Evolutionary conservation across 345 rosid genomes (phyloP), one percentile per base, ranked within the genome.

Genomic region (Ailanthus altissimus): DNA sequence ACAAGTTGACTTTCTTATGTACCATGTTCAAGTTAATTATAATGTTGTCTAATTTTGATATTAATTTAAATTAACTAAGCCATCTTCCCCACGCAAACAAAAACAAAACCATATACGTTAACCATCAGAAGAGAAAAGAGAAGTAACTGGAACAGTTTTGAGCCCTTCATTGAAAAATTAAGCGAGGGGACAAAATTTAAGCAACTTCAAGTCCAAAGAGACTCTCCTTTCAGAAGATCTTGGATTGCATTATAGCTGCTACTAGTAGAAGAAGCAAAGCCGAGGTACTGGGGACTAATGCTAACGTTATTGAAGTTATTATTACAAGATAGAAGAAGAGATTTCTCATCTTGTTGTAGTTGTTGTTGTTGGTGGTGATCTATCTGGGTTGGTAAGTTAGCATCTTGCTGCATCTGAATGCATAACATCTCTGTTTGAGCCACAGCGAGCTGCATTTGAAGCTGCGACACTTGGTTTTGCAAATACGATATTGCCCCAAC

Each of bases 341-440:
- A 75, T 59, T 87, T 87, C 56, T 88, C 82, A 15, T 86, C 89
- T 62, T n/a, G n/a, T n/a, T n/a, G n/a, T n/a, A n/a, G n/a, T n/a
- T n/a, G n/a, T n/a, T n/a, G n/a, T n/a, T n/a, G n/a, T n/a, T n/a
- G n/a, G n/a, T n/a, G n/a, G n/a, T 86, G 87, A 9, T 82, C 79
- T 0, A 54, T 80, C 38, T 79, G 91, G 26, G 77, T 40, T 1
- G 88, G 86, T 65, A 85, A 36, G 21, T 75, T 64, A 36, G 85
- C 85, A 36, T 90, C 85, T 6, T 89, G 84, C 69, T 91, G 93
- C 97, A 91, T 91, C 88, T 90, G 98, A 50, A 91, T 89, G 76
- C 93, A 89, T 12, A 91, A 88, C 47, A 90, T 86, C 84, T 93
- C 97, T 0, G 97, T 80, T 78, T 93, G 97, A 80, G 97, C 97